Base-by-base conservation (phyloP, 768 basidiomycete genomes). In the Tricholoma terreum region DNA sequence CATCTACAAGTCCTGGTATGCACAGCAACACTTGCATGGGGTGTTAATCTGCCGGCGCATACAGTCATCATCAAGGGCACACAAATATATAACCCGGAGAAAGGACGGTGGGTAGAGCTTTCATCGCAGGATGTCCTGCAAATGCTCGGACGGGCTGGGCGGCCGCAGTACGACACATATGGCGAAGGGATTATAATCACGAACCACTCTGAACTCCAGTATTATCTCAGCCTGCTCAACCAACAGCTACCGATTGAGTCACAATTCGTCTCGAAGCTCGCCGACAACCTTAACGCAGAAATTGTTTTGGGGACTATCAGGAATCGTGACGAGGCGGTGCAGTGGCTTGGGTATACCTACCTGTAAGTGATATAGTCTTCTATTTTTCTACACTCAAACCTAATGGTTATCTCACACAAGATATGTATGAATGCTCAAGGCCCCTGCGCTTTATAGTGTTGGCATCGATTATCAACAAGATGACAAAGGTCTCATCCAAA, bases 11-110 rank as follows among this genome's bases (percentile, higher is more conserved):
- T 98, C 0, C 79, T 99, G 22, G 93, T 97, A 45, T 97, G 92
- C 69, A 99, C 96, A 0, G 96, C 96, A 5, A 98, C 95, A 2
- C 86, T 99, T 35, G 97, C 96, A 1, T 99, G 96, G 96, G 96
- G 96, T 76, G 95, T 99, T 73, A 99, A 99, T 69, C 77, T 98
- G 0, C 97, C 96, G 3, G 95, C 95, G 0, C 96, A 98, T 61
- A 90, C 93, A 7, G 96, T 98, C 74, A 93, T 98, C 76, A 98
- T 99, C 80, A 99, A 98, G 71, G 96, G 96, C 19, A 98, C 96
- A 0, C 95, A 98, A 74, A 95, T 98, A 60, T 99, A 98, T 75
- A 97, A 96, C 71, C 97, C 96, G 0, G 94, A 96, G 73, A 97
- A 98, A 73, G 96, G 96, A 21, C 86, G 91, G 3, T 99, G 96